Percentiles rank a stretch among this genome's conserved stretches.
Evolutionary conservation across 768 basidiomycete genomes (phyloP).

Genomic region (Polyporus arcularius): DNA sequence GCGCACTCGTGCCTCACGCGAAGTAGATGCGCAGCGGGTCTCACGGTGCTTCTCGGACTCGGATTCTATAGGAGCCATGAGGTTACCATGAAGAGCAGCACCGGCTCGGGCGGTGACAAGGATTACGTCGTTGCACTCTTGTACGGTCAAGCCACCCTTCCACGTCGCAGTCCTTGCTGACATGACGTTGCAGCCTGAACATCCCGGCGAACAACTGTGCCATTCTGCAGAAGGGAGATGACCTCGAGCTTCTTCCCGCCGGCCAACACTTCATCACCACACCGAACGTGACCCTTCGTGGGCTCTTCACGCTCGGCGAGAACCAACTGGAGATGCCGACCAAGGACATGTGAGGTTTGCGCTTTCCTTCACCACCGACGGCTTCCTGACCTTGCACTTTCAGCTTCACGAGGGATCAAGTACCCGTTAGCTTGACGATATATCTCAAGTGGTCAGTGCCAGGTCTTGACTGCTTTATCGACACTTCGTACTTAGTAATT

Average conservation of each 20-base stretch:
- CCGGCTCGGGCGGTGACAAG: constrained; percentile 43
- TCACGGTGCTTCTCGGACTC: constrained; percentile 1
- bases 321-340: constrained; percentile 87
- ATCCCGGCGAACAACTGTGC: constrained; percentile 89
- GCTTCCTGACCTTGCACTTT: not conserved
- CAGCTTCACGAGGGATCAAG: constrained; percentile 85
- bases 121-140: constrained; percentile 82
- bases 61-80: constrained; percentile 55
- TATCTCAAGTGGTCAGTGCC: constrained; percentile 74
- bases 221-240: constrained; percentile 79
- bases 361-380: not conserved
- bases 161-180: not conserved
- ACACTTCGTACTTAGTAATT: too few species aligned
- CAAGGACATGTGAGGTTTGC: constrained; percentile 69
- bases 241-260: constrained; percentile 74
- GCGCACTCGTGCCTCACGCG: constrained; percentile 5
- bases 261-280: constrained; percentile 86
- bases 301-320: constrained; percentile 78
- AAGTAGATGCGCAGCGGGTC: not conserved
- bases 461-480: not conserved
- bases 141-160: constrained; percentile 39
- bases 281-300: constrained; percentile 79
- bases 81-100: constrained; percentile 71
- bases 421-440: constrained; percentile 80
- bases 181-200: constrained; percentile 53